Conservation (phyloP, 768 basidiomycete species). For the Tylopilus balloui region DNA sequence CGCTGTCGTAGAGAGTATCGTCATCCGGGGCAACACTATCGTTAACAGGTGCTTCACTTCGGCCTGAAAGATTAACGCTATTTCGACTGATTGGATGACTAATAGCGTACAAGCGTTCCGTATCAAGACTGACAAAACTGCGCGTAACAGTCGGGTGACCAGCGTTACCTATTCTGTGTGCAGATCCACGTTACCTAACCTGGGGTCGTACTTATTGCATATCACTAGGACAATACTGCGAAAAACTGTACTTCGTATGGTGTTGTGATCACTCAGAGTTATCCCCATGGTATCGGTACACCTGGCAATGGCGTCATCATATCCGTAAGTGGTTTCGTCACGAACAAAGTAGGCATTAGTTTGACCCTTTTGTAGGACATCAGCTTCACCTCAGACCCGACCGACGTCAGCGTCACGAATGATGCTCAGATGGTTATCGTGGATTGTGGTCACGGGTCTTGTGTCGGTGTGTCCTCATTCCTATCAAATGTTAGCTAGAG, state of each 20-base stretch:
- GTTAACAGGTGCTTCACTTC: conserved; percentile 42
- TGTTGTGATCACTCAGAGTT: conserved; percentile 60
- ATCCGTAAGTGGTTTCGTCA: conserved; percentile 41
- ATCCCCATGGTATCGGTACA: conserved; percentile 47
- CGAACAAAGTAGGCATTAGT: neutral
- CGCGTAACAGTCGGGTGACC: conserved; percentile 44
- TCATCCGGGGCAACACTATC: conserved; percentile 49
- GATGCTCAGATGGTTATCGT: conserved; percentile 46
- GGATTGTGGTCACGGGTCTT: conserved; percentile 51
- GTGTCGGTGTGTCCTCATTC: conserved; percentile 37
- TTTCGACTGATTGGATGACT: neutral
- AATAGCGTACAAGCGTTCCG: conserved; percentile 52
- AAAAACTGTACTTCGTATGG: conserved; percentile 47
- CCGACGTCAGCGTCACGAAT: conserved; percentile 39
- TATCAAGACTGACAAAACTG: conserved; percentile 51
- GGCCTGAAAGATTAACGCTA: neutral
- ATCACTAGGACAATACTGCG: conserved; percentile 48
- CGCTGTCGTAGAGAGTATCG: conserved; percentile 42
- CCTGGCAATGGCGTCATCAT: conserved; percentile 56
- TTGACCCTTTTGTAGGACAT: conserved; percentile 36
- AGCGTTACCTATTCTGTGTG: conserved; percentile 48
- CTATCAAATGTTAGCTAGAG: neutral
- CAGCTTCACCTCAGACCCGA: conserved; percentile 42
- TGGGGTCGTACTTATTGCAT: neutral
- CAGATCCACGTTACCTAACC: neutral